Percentiles rank a stretch among this genome's conserved stretches.
These are phyloP conservation scores for Penicillium digitatum DNA, from an alignment of 2,329 filamentous ascomycete genomes.

Conservation along the genomic window DNA sequence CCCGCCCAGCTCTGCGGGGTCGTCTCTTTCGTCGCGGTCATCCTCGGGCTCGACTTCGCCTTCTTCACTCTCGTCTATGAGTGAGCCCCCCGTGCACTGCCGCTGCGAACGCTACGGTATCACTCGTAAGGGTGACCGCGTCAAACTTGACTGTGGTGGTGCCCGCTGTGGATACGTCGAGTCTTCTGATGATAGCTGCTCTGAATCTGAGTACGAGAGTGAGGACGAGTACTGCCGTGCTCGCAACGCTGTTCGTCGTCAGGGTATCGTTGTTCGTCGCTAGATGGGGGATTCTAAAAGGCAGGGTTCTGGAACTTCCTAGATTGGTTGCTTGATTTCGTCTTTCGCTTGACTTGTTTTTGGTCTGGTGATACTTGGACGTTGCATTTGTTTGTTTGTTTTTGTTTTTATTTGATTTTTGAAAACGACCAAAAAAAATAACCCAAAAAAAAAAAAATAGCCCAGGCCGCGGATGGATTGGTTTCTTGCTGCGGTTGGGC, in stretches of 20 bases:
- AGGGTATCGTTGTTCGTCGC: constrained; percentile 40
- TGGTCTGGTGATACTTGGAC: constrained; percentile 10
- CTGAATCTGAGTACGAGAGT: constrained; percentile 24
- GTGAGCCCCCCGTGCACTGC: constrained; percentile 62
- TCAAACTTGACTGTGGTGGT: constrained; percentile 95
- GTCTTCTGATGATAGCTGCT: constrained; percentile 6
- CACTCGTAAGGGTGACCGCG: constrained; percentile 83
- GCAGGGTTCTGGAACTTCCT: background rate
- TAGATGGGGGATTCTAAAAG: too few relatives aligned
- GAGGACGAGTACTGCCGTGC: constrained; percentile 40
- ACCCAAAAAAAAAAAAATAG: constrained; percentile 16
- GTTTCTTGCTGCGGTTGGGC: constrained; percentile 17
- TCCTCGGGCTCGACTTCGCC: constrained; percentile 55
- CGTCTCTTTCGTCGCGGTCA: constrained; percentile 69
- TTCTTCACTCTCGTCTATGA: constrained; percentile 62
- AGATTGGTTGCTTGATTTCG: background rate
- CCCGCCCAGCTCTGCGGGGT: constrained; percentile 63
- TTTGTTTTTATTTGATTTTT: too few relatives aligned
- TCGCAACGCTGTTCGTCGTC: constrained; percentile 33
- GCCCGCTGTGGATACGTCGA: constrained; percentile 69
- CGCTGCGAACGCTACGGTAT: constrained; percentile 96
- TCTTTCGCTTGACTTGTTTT: constrained; percentile 5
- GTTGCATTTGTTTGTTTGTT: constrained; percentile 13
- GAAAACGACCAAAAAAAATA: constrained; percentile 5
- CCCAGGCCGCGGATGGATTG: constrained; percentile 19